Base-by-base conservation (phyloP, 192 early-diverging fungal species). In the Gorgonomyces haynaldii region DNA sequence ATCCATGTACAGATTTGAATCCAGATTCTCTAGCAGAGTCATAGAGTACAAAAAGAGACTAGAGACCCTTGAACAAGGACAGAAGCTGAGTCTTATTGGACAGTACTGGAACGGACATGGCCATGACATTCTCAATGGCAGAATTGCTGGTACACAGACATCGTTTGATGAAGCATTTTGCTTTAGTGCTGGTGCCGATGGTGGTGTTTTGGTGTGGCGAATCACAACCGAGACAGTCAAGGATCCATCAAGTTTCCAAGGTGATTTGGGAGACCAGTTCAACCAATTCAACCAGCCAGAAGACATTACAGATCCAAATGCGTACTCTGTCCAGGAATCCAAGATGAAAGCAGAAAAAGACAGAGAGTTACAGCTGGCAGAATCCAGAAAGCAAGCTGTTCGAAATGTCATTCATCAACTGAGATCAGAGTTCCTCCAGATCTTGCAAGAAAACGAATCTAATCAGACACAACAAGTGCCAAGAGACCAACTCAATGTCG, bases 341-440 rank as follows among this genome's bases (percentile, higher is more conserved):
- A 81, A 81, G 47, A 50, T 81, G 28, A 76, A 75, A 50, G 57
- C 69, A 2, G 72, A 79, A 31, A 64, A 64, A 17, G 78, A 81
- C 50, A 56, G 61, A 17, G 76, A 81, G 50, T 17, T 69, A 9
- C 63, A 56, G 38, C 57, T 67, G 26, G 78, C 78, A 2, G 76
- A 81, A 54, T 13, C 25, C 0, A 66, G 70, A 42, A 81, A 79
- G 56, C 69, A 74, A 46, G 53, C 55, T n/a, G 66, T 64, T 1
- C 23, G 75, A 43, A 45, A 63, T 21, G 51, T 66, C 29, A 68
- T 80, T 36, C 45, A 57, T 16, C 60, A 72, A 32, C 60, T 80
- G 19, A 66, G 76, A 20, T 35, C 22, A 12, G 75, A 80, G 47
- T 80, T 80, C 40, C 24, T 59, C 23, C 53, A 55, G 32, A 40